A percentile compares a stretch with the other conserved stretches of the same genome.
Conservation (phyloP, 2,329 filamentous ascomycete species). For the Epichloe glyceriae region DNA sequence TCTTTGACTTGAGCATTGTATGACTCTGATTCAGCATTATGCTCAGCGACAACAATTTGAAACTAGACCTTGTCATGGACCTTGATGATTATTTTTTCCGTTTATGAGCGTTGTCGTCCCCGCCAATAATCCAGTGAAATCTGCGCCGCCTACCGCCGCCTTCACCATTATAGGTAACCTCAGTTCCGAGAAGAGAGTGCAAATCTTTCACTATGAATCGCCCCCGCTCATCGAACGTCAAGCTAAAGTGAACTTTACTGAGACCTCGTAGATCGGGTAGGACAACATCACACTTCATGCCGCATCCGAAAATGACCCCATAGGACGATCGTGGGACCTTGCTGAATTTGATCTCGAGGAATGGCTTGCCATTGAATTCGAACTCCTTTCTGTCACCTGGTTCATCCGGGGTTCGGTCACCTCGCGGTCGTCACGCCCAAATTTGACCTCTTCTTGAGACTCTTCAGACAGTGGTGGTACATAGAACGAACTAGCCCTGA, state of each 20-base stretch:
- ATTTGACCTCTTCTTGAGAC: neutral
- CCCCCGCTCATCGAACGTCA: constrained; percentile 11
- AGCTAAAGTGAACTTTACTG: constrained; percentile 8
- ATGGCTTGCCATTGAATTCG: neutral
- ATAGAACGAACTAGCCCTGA: neutral
- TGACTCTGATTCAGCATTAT: constrained; percentile 4
- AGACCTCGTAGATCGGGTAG: constrained; percentile 4
- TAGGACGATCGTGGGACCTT: constrained; percentile 6
- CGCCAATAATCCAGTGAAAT: constrained; percentile 14
- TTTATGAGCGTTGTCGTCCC: constrained; percentile 2
- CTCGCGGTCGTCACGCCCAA: constrained; percentile 3
- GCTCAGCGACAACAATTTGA: constrained; percentile 4
- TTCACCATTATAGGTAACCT: constrained; percentile 12
- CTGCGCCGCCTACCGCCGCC: constrained; percentile 9
- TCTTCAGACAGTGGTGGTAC: neutral
- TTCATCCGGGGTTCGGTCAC: constrained; percentile 1
- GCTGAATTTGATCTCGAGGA: constrained; percentile 8
- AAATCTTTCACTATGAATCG: constrained; percentile 12
- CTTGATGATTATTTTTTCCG: constrained; percentile 6
- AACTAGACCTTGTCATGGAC: constrained; percentile 2
- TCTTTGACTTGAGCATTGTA: constrained; percentile 11
- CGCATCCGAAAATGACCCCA: constrained; percentile 9
- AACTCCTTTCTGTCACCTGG: neutral
- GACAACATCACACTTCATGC: constrained; percentile 8
- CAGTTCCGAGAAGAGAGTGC: constrained; percentile 10